These are phyloP conservation scores for Plasmopara halstedii DNA, from an alignment of 352 stramenopile species.

Conservation along the genomic window DNA sequence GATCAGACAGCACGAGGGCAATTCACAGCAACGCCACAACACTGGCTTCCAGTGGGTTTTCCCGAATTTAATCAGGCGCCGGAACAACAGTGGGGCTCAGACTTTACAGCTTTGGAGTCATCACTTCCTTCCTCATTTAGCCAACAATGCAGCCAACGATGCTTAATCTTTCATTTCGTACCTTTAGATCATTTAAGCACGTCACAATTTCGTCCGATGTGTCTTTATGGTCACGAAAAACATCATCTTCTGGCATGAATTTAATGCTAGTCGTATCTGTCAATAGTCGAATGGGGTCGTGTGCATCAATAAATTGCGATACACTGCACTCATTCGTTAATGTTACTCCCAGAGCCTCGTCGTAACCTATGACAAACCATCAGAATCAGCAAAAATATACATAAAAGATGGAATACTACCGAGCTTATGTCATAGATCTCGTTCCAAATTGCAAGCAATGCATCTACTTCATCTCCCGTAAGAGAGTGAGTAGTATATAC, in stretches of 20 bases:
- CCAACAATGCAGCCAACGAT: background rate
- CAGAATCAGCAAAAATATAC: slow-evolving; percentile 3
- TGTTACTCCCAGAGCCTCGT: slow-evolving; percentile 80
- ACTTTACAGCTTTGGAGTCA: slow-evolving; percentile 73
- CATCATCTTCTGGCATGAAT: slow-evolving; percentile 79
- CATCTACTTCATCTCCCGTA: slow-evolving; percentile 19
- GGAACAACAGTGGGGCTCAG: slow-evolving; percentile 84
- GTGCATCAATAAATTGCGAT: slow-evolving; percentile 76
- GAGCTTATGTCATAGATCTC: slow-evolving; percentile 89
- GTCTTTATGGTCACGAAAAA: slow-evolving; percentile 69
- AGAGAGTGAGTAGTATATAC: slow-evolving; percentile 27
- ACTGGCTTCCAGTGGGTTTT: slow-evolving; percentile 87
- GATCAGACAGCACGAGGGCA: slow-evolving; percentile 77
- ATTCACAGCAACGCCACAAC: slow-evolving; percentile 50
- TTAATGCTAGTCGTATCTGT: slow-evolving; percentile 91
- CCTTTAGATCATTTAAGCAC: slow-evolving; percentile 90
- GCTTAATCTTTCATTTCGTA: slow-evolving; percentile 16
- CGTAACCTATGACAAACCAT: slow-evolving; percentile 71
- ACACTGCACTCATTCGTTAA: slow-evolving; percentile 82
- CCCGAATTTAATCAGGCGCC: slow-evolving; percentile 83
- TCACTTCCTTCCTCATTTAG: slow-evolving; percentile 40
- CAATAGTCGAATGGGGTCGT: slow-evolving; percentile 94
- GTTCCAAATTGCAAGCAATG: slow-evolving; percentile 50
- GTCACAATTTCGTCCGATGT: slow-evolving; percentile 79
- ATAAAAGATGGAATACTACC: slow-evolving; percentile 11